Evolutionary conservation across 2,329 filamentous ascomycete species (phyloP), one percentile per base, ranked within the genome.

Genomic region (Ophiostoma quercus): DNA sequence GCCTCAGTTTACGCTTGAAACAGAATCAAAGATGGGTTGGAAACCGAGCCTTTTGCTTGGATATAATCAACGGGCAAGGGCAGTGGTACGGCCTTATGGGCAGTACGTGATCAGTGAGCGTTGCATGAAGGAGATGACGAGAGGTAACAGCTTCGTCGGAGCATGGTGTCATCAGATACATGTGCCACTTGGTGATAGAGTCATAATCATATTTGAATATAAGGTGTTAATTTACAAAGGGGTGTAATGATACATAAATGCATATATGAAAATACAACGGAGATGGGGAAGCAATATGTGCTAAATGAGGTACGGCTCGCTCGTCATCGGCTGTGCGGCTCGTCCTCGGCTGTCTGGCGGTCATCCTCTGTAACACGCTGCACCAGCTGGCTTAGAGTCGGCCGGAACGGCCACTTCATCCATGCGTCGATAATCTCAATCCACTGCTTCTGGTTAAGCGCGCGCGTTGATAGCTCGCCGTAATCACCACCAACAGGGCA

Each of bases 341-440:
- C 67, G 12, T 68, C 67, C 0, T 68, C 67, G 14, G n/a, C 60
- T 19, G 8, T 29, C 19, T 60, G 29, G 12, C 5, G 16, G 47
- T 22, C 71, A 3, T 78, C 77, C 22, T 79, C 79, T 3, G 74
- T 66, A 12, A 77, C 72, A 34, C 83, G 79, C 5, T 78, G 78
- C n/a, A 87, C 77, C 68, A 87, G 77, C 71, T 85, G 79, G 6
- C 77, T 63, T 72, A 84, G 84, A 2, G 76, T 73, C 1, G 87
- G 87, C 2, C 79, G 78, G 73, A 90, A 91, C 0, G 88, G 88
- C 89, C 89, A 92, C 67, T 83, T 79, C 77, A 86, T 81, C 82
- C 87, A 92, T 0, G 84, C 83, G 73, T 85, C 80, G 4, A 88
- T 72, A 19, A 92, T 78, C 71, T 89, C 85, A 22, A 81, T 76